Evolutionary conservation across 139 green algal genomes (phyloP), one percentile per base, ranked within the genome.

Genomic region (Astrephomene gubernaculifera): DNA sequence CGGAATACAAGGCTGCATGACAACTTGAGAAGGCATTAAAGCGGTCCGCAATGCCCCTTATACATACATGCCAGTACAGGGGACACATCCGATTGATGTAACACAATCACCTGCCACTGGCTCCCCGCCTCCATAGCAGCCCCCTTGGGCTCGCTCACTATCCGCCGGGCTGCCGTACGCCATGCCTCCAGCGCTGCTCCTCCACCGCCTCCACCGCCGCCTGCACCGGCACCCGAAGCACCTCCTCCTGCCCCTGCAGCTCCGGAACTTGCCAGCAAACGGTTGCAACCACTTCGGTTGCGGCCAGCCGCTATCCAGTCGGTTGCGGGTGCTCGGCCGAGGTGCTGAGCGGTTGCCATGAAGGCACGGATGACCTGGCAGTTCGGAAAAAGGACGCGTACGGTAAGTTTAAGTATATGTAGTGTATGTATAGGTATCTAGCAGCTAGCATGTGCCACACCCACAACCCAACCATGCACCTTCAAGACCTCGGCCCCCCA

Each of bases 61-160:
- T n/a, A n/a, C n/a, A n/a, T n/a, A n/a, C n/a, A n/a, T n/a, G n/a
- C n/a, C n/a, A n/a, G n/a, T n/a, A n/a, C n/a, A n/a, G n/a, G n/a
- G n/a, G n/a, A n/a, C n/a, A n/a, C n/a, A n/a, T n/a, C n/a, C n/a
- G n/a, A n/a, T n/a, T n/a, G n/a, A n/a, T n/a, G n/a, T n/a, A n/a
- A n/a, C n/a, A n/a, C n/a, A n/a, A 70, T 8, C 41, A 81, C 49
- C 80, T 85, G 49, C 81, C 73, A 90, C n/a, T 67, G 61, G 9
- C 52, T 45, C 41, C 39, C 76, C 17, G 86, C 71, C 45, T 86
- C 72, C 21, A 12, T 61, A 4, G 86, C 86, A 43, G 86, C 71
- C 31, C 33, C 72, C 44, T 88, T 90, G 35, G 87, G 81, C 69
- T 88, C 75, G 9, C 9, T 27, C 7, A 86, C 22, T 12, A 90